Percentiles rank a stretch among this genome's conserved stretches.
phyloP scores from a whole-genome alignment of 768 basidiomycete species.

The Phaffia tasmanica region DNA sequence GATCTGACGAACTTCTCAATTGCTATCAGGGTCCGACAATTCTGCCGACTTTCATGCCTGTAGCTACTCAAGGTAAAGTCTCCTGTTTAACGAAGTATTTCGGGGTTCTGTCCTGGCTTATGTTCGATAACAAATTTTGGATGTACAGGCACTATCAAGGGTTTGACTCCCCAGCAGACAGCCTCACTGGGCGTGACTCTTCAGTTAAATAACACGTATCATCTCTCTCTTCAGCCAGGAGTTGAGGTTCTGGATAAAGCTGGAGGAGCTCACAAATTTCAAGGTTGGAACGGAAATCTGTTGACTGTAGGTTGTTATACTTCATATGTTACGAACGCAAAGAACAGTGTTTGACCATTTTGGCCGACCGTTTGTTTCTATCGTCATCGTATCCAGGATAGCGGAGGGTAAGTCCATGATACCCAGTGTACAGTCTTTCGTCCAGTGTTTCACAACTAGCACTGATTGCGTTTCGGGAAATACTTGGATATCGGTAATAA shows the following conservation, averaged over 20 bases:
- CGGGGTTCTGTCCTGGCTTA: not conserved
- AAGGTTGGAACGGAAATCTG: conserved; percentile 76
- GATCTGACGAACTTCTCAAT: too few relatives aligned
- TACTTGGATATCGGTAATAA: conserved; percentile 42
- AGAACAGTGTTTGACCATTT: conserved; percentile 9
- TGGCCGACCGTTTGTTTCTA: conserved; percentile 33
- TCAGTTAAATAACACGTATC: conserved; percentile 83
- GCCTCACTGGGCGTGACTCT: conserved; percentile 56
- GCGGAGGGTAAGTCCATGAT: conserved; percentile 38
- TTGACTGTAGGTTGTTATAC: conserved; percentile 50
- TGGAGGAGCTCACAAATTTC: conserved; percentile 80
- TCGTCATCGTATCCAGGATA: conserved; percentile 67
- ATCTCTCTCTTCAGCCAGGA: conserved; percentile 75
- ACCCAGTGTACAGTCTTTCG: not conserved
- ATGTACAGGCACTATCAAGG: conserved; percentile 72
- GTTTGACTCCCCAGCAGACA: conserved; percentile 72
- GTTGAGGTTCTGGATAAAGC: conserved; percentile 58
- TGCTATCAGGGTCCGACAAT: conserved; percentile 61
- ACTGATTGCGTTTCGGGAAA: not conserved
- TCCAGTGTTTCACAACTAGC: too few relatives aligned
- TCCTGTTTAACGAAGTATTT: not conserved
- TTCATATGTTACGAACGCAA: not conserved
- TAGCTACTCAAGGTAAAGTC: conserved; percentile 50
- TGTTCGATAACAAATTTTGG: not conserved
- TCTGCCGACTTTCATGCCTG: conserved; percentile 87